Percentiles rank a stretch among this genome's conserved stretches.
phyloP scores from a whole-genome alignment of 164 flowering plant genomes.

The Warburgia ugandensis region DNA sequence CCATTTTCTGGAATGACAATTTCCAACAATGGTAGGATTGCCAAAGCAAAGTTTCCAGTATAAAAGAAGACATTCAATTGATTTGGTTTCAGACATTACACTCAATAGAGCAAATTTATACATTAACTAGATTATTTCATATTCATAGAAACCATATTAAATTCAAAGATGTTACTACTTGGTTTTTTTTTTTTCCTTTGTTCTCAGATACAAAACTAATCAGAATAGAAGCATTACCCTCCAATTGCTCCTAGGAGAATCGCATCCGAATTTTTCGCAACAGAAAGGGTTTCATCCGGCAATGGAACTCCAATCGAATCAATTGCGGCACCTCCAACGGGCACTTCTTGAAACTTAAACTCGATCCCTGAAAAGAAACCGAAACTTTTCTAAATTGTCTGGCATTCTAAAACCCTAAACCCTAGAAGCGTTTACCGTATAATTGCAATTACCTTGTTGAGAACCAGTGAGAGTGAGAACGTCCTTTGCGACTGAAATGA shows the following conservation, averaged over 20 bases:
- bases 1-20: no score
- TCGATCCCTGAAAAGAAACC: slow-evolving; percentile 45
- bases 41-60: no score
- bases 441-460: slow-evolving; percentile 43
- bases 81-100: no score
- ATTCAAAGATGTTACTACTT: not conserved
- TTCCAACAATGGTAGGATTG: no score
- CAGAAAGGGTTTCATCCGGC: slow-evolving; percentile 81
- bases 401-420: not conserved
- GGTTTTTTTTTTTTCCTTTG: not conserved
- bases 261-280: slow-evolving; percentile 76
- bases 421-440: not conserved
- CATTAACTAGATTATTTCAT: no score
- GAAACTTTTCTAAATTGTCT: not conserved
- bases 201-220: not conserved
- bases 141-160: no score
- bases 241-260: slow-evolving; percentile 98
- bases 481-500: slow-evolving; percentile 70
- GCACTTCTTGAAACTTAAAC: slow-evolving; percentile 72
- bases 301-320: slow-evolving; percentile 89
- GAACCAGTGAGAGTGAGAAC: slow-evolving; percentile 62
- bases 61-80: no score
- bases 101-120: no score
- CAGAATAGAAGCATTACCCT: slow-evolving; percentile 40
- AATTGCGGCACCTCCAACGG: slow-evolving; percentile 81